Conservation (phyloP, 345 rosid genomes). For the Ceriops zippeliana region DNA sequence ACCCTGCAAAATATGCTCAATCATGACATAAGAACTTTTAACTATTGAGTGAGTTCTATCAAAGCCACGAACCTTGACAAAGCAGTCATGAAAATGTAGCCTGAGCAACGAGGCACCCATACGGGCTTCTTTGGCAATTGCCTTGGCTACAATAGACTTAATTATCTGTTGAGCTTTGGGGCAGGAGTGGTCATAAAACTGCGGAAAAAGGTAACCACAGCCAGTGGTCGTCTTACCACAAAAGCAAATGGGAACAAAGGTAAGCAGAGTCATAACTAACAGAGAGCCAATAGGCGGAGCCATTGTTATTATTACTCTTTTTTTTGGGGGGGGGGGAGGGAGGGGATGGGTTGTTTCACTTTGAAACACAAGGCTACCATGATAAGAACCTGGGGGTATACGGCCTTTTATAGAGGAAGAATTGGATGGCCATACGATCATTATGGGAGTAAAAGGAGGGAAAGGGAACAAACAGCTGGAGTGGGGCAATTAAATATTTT, state of each 20-base stretch:
- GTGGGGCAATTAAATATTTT: neutral
- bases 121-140: constrained; percentile 26
- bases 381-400: neutral
- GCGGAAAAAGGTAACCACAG: constrained; percentile 37
- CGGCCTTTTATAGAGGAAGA: neutral
- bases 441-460: neutral
- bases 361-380: neutral
- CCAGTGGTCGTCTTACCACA: constrained; percentile 26
- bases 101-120: constrained; percentile 35
- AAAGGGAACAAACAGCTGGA: neutral
- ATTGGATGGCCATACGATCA: neutral
- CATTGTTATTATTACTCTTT: neutral
- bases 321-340: too few relatives aligned
- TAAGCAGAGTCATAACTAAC: constrained; percentile 42
- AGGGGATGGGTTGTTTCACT: neutral
- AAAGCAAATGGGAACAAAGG: constrained; percentile 44
- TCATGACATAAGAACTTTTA: too few relatives aligned
- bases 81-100: constrained; percentile 35
- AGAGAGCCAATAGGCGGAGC: constrained; percentile 1
- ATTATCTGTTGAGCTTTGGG: constrained; percentile 26
- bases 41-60: too few relatives aligned
- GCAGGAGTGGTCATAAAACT: constrained; percentile 29
- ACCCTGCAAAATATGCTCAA: constrained; percentile 46
- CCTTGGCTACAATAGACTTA: constrained; percentile 31
- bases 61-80: constrained; percentile 25